Base-by-base conservation (phyloP, 495 filamentous ascomycete genomes). In the Aspergillus sclerotiicarbonarius region DNA sequence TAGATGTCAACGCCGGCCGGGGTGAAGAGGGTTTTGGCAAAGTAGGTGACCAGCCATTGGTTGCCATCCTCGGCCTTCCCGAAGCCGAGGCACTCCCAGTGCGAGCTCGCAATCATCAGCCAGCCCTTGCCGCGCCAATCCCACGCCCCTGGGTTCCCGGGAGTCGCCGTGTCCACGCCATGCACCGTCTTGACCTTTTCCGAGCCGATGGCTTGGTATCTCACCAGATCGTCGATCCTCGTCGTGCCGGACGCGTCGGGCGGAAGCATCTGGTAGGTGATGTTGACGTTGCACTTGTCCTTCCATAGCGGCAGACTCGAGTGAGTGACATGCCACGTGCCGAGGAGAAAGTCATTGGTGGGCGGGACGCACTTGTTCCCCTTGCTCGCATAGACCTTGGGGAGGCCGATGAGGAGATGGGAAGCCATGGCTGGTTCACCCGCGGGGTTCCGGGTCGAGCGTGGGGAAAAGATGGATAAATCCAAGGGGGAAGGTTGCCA, bases 281-380 rank as follows among this genome's bases (percentile, higher is more conserved):
- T 92, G 56, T 79, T 78, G 50, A 92, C 88, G 71, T 92, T 91
- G 65, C 82, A 84, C 41, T 76, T 76, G 53, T 44, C 51, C 53
- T 74, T 69, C 90, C 90, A 92, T 80, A 92, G 88, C 19, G 83
- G 80, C 3, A 94, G 84, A 32, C 86, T 91, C 10, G 86, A 88
- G 54, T 73, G 68, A n/a, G 70, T 73, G 20, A 92, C 87, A 65
- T 84, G 75, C 90, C 89, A 92, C 52, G 85, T 88, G 21, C 86
- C 78, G 35, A 71, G 64, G 51, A 93, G 81, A 75, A 81, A 90
- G 43, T 72, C 62, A 52, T 83, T 77, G 19, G 81, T 65, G 9
- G 87, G 87, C 0, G 80, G 59, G n/a, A 61, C 64, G 71, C 78
- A 78, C 33, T 75, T 61, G 10, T 57, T 44, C 25, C 41, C 54